These are phyloP conservation scores for Daldinia sp. DNA, from an alignment of 2,329 filamentous ascomycete genomes.

Conservation along the genomic window DNA sequence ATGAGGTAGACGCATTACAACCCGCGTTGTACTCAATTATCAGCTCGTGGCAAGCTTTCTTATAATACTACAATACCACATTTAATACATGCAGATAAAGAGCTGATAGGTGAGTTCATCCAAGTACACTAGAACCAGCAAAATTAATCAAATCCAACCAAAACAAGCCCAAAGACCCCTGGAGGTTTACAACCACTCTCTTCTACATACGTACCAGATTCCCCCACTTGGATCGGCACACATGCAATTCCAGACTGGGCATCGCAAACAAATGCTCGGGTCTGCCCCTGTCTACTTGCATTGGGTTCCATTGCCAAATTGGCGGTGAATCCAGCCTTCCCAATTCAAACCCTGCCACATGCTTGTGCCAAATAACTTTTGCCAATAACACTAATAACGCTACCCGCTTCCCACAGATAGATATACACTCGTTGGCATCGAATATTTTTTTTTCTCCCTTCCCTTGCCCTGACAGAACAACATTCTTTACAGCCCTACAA, in stretches of 20 bases:
- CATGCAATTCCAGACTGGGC: constrained; percentile 30
- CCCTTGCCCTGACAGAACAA: no score
- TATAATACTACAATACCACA: background rate
- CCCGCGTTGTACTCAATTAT: background rate
- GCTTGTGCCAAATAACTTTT: constrained; percentile 22
- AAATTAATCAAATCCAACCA: background rate
- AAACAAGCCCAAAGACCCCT: background rate
- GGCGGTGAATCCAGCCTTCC: constrained; percentile 40
- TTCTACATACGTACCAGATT: no score
- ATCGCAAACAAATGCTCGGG: constrained; percentile 20
- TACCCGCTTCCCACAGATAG: constrained; percentile 29
- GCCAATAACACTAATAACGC: constrained; percentile 14
- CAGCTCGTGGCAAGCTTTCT: constrained; percentile 23
- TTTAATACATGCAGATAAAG: constrained; percentile 21
- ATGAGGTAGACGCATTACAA: constrained; percentile 12
- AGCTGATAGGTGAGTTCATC: constrained; percentile 32
- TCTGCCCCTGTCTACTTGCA: constrained; percentile 26
- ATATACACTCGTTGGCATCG: constrained; percentile 22
- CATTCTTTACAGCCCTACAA: constrained; percentile 11
- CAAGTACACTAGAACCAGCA: background rate
- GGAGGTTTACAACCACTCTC: constrained; percentile 16
- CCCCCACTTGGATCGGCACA: constrained; percentile 33
- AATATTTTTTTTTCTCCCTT: constrained; percentile 19
- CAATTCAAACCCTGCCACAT: constrained; percentile 36
- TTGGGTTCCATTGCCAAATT: constrained; percentile 40